A percentile compares a stretch with the other conserved stretches of the same genome.
These are phyloP conservation scores for Trichophyton mentagrophytes DNA, from an alignment of 2,329 filamentous ascomycete genomes.

Conservation along the genomic window DNA sequence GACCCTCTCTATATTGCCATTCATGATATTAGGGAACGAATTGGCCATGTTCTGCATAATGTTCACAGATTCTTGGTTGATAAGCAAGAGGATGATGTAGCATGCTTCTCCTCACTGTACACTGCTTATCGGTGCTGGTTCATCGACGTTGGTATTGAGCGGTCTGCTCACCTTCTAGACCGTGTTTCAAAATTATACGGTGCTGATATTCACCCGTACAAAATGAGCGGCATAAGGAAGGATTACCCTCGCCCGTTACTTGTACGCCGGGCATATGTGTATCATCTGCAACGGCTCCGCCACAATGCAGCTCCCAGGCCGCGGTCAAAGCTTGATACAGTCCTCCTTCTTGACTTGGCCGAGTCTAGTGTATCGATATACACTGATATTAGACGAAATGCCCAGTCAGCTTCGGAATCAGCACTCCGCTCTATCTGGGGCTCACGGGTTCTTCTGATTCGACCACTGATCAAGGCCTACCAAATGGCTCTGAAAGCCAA, in stretches of 20 bases:
- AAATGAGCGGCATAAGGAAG: constrained; percentile 83
- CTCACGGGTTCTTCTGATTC: constrained; percentile 76
- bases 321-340: constrained; percentile 81
- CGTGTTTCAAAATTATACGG: constrained; percentile 71
- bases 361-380: constrained; percentile 84
- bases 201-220: constrained; percentile 82
- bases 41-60: constrained; percentile 67
- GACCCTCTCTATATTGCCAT: constrained; percentile 59
- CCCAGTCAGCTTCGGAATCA: constrained; percentile 83
- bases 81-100: constrained; percentile 88
- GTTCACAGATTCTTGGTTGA: constrained; percentile 73
- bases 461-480: constrained; percentile 67
- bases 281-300: constrained; percentile 84
- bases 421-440: constrained; percentile 85
- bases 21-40: constrained; percentile 65
- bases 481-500: constrained; percentile 63
- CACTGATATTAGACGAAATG: constrained; percentile 87
- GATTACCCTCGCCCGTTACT: constrained; percentile 86
- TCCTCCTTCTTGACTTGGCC: constrained; percentile 70
- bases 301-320: constrained; percentile 82
- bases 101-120: constrained; percentile 87
- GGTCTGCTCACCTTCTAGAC: constrained; percentile 86
- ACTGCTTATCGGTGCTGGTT: constrained; percentile 93
- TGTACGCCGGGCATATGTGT: constrained; percentile 82
- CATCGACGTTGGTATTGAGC: constrained; percentile 90